phyloP scores from a whole-genome alignment of 2,329 filamentous ascomycete species.

The Endoconidiophora laricicola region DNA sequence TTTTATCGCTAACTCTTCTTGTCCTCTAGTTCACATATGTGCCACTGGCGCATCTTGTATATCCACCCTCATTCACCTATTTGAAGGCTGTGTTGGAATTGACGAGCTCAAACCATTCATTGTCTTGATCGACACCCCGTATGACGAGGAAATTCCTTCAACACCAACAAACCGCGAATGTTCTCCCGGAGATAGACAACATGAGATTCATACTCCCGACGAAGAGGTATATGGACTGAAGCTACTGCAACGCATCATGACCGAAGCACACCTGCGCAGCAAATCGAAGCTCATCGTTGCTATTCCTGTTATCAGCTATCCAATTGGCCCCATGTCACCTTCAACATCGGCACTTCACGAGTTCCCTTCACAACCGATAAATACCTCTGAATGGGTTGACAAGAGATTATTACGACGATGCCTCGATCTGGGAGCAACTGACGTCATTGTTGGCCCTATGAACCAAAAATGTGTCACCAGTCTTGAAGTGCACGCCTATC shows the following conservation, averaged over 20 bases:
- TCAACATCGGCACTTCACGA: conserved; percentile 18
- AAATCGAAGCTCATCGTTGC: conserved; percentile 40
- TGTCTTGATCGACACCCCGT: conserved; percentile 39
- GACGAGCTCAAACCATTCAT: conserved; percentile 38
- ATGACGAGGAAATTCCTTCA: conserved; percentile 29
- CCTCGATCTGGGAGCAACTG: conserved; percentile 70
- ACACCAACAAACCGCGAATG: conserved; percentile 18
- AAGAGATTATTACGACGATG: conserved; percentile 46
- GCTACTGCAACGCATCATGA: conserved; percentile 39
- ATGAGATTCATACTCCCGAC: conserved; percentile 26
- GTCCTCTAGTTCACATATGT: conserved; percentile 34
- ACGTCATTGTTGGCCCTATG: conserved; percentile 70
- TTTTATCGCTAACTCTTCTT: conserved; percentile 15
- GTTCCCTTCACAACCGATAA: conserved; percentile 15
- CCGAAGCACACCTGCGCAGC: conserved; percentile 39
- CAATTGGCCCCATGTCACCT: conserved; percentile 18
- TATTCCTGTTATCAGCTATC: conserved; percentile 34
- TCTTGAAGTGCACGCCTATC: conserved; percentile 69
- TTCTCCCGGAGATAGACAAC: conserved; percentile 12
- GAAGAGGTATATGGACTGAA: conserved; percentile 39
- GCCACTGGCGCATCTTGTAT: conserved; percentile 36
- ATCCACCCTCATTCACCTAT: conserved; percentile 34
- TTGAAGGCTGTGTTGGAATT: conserved; percentile 29
- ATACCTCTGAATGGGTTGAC: conserved; percentile 24
- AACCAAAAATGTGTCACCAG: conserved; percentile 56